Evolutionary conservation across 1,139 yeast species (phyloP).

Genomic region (Starmera stellimalicola): DNA sequence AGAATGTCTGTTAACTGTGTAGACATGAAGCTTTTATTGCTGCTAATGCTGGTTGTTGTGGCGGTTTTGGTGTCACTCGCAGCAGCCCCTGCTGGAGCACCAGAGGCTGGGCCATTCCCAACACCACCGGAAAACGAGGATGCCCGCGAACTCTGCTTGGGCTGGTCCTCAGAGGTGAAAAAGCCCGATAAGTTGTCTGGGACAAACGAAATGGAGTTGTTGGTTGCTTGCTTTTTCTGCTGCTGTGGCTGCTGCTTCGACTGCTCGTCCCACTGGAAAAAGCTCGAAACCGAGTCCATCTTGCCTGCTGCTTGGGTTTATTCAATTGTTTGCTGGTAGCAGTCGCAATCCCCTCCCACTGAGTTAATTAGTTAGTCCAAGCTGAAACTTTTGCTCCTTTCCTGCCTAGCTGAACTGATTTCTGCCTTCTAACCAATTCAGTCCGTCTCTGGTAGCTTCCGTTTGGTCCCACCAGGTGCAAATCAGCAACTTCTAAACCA

Average conservation of each 20-base stretch:
- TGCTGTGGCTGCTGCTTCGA: not conserved
- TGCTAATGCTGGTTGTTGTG: not conserved
- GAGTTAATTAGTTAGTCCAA: no score
- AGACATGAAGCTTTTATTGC: constrained; percentile 1
- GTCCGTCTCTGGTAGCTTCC: no score
- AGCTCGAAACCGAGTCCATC: constrained; percentile 4
- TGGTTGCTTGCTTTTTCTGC: not conserved
- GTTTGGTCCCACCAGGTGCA: no score
- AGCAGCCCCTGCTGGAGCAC: not conserved
- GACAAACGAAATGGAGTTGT: not conserved
- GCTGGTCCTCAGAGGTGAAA: not conserved
- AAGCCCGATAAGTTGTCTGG: not conserved
- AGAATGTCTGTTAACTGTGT: constrained; percentile 54
- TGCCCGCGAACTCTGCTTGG: no score
- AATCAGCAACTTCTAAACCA: no score
- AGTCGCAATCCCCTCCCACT: no score
- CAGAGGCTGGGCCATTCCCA: not conserved
- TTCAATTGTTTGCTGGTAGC: no score
- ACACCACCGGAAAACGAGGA: not conserved
- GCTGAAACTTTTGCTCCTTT: no score
- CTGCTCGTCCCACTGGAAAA: constrained; percentile 5
- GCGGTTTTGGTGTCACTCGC: not conserved
- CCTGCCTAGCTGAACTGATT: no score
- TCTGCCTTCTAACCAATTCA: no score
- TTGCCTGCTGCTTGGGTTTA: no score